Evolutionary conservation across 805 yeast species (phyloP).

Genomic region (Kodamaea jinghongensis): DNA sequence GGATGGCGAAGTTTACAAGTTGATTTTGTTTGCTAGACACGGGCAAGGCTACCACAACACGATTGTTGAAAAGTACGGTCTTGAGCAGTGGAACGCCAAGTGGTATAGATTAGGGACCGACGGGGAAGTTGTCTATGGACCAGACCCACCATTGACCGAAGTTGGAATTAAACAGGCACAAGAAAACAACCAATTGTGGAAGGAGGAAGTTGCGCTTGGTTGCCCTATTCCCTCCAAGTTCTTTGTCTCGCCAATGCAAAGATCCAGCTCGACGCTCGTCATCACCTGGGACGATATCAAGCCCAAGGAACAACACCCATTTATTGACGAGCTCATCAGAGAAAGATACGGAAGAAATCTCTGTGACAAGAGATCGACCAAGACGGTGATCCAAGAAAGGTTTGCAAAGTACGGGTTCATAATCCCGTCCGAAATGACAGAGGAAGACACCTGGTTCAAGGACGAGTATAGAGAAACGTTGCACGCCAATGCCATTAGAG

Average conservation of each 20-base stretch:
- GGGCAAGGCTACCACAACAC: slow-evolving; percentile 70
- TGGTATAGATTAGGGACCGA: slow-evolving; percentile 54
- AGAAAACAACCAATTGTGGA: slow-evolving; percentile 45
- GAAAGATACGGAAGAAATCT: slow-evolving; percentile 61
- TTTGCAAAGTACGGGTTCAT: slow-evolving; percentile 41
- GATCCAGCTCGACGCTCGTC: slow-evolving; percentile 57
- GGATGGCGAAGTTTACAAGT: slow-evolving; percentile 42
- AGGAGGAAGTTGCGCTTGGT: slow-evolving; percentile 40
- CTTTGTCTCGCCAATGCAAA: slow-evolving; percentile 61
- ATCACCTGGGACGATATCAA: slow-evolving; percentile 47
- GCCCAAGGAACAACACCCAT: slow-evolving; percentile 19
- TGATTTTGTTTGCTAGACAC: slow-evolving; percentile 59
- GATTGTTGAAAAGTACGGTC: slow-evolving; percentile 53
- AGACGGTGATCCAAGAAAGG: slow-evolving; percentile 35
- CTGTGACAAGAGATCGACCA: slow-evolving; percentile 56
- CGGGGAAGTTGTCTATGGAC: slow-evolving; percentile 55
- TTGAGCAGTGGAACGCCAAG: slow-evolving; percentile 53
- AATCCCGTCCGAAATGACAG: slow-evolving; percentile 44
- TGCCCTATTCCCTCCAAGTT: slow-evolving; percentile 56
- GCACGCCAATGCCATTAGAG: slow-evolving; percentile 49
- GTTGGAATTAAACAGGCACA: slow-evolving; percentile 56
- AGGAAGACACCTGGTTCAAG: slow-evolving; percentile 48
- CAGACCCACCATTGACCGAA: slow-evolving; percentile 59
- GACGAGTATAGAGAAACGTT: slow-evolving; percentile 48
- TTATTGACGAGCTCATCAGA: slow-evolving; percentile 48